phyloP scores from a whole-genome alignment of 768 basidiomycete species.

The Postia placenta region DNA sequence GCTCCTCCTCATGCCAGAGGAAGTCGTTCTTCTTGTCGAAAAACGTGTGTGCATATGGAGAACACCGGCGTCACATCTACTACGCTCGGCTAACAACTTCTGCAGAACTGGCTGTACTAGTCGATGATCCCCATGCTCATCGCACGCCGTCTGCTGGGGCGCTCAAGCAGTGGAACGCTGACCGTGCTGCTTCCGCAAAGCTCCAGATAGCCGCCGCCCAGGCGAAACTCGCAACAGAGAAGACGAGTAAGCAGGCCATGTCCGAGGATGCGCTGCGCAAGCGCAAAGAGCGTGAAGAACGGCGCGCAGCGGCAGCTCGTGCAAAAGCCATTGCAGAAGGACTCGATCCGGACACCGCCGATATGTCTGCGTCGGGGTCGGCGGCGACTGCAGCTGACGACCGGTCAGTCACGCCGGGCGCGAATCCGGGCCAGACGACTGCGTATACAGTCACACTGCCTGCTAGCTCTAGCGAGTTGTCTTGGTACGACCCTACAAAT shows the following conservation, averaged over 20 bases:
- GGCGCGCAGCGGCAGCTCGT: slow-evolving; percentile 21
- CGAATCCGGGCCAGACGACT: slow-evolving; percentile 2
- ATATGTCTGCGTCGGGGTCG: neutral
- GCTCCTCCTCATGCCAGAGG: slow-evolving; percentile 82
- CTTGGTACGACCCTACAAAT: slow-evolving; percentile 57
- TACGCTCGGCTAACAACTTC: neutral
- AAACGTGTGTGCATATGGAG: slow-evolving; percentile 51
- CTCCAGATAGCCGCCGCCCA: slow-evolving; percentile 45
- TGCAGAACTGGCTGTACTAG: slow-evolving; percentile 68
- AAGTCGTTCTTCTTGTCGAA: slow-evolving; percentile 81
- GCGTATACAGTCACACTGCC: slow-evolving; percentile 60
- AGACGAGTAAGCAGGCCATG: slow-evolving; percentile 22
- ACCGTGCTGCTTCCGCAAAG: slow-evolving; percentile 39
- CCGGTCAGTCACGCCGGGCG: slow-evolving; percentile 12
- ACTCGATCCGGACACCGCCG: slow-evolving; percentile 2
- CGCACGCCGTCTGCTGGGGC: slow-evolving; percentile 39
- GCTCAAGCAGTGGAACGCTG: slow-evolving; percentile 47
- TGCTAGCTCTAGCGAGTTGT: slow-evolving; percentile 50
- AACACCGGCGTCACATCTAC: neutral
- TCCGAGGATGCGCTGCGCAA: slow-evolving; percentile 60
- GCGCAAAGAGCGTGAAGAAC: slow-evolving; percentile 62
- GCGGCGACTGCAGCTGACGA: slow-evolving; percentile 1
- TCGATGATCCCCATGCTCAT: slow-evolving; percentile 66
- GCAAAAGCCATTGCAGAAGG: slow-evolving; percentile 20
- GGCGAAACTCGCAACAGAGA: slow-evolving; percentile 42